phyloP scores from a whole-genome alignment of 768 basidiomycete genomes.

The Pleurotus eryngii region DNA sequence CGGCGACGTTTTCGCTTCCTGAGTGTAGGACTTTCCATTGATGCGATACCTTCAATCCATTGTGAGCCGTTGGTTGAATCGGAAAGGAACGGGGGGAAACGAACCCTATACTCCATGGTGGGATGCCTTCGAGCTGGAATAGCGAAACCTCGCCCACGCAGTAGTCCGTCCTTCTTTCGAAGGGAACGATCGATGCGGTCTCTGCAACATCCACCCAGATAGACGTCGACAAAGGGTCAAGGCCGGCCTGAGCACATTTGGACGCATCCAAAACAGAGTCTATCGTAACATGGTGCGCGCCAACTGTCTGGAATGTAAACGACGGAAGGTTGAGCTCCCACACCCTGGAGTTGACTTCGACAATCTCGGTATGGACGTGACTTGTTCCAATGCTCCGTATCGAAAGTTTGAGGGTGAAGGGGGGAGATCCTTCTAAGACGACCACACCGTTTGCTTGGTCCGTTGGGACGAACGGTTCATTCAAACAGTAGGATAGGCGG shows the following conservation, averaged over 20 bases:
- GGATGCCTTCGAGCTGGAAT: conserved; percentile 91
- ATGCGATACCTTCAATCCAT: conserved; percentile 63
- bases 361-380: conserved; percentile 52
- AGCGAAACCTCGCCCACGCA: conserved; percentile 89
- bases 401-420: conserved; percentile 76
- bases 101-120: conserved; percentile 88
- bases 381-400: conserved; percentile 75
- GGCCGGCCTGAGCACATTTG: conserved; percentile 70
- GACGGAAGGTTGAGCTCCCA: conserved; percentile 76
- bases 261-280: conserved; percentile 78
- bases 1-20: conserved; percentile 74
- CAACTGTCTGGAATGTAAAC: conserved; percentile 75
- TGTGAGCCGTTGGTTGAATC: neutral
- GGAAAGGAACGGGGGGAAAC: conserved; percentile 18
- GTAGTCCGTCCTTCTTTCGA: conserved; percentile 73
- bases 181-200: conserved; percentile 87
- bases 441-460: conserved; percentile 63
- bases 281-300: conserved; percentile 77
- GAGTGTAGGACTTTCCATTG: conserved; percentile 69
- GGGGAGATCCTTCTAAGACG: conserved; percentile 77
- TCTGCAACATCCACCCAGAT: conserved; percentile 95
- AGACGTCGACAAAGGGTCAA: conserved; percentile 57
- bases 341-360: conserved; percentile 41
- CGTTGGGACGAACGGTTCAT: conserved; percentile 58
- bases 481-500: conserved; percentile 71